Evolutionary conservation across 495 filamentous ascomycete species (phyloP), one percentile per base, ranked within the genome.

Genomic region (Neurospora sp.): DNA sequence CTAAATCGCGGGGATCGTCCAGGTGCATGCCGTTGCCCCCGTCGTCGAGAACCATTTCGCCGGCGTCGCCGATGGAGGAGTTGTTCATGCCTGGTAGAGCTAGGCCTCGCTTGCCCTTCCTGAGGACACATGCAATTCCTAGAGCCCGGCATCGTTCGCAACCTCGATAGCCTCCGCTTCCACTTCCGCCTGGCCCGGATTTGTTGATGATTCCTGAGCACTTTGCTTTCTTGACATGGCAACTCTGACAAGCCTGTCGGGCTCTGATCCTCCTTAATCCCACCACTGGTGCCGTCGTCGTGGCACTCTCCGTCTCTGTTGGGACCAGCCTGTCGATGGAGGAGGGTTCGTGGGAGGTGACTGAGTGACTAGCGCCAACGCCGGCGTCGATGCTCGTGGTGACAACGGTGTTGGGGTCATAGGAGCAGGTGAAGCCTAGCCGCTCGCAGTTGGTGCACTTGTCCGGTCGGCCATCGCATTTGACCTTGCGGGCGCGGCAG

Each of bases 401-500:
- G 41, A 77, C 71, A 71, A 73, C 74, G 44, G 72, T 73, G 68
- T 69, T 74, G 69, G 84, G 83, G 71, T 85, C 82, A 72, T 85
- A 86, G n/a, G 83, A 83, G 70, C 84, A 86, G 44, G 78, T 77
- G 71, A 86, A 85, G 42, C 83, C 83, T 12, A 86, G 80, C 11
- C 84, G 84, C 70, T 85, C 82, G 75, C 84, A 86, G 77, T 85
- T 85, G 74, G 81, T 79, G 73, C 84, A 86, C 70, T 81, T 75
- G 20, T 78, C 79, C 16, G 80, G 83, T 0, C 81, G 80, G 12
- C 84, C 84, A 69, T 86, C 84, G 75, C 84, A 86, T 35, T 84
- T 83, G 18, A 86, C 84, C 76, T 86, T 86, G 73, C 84, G 83
- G 38, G 81, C 80, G 14, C 84, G 82, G 72, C 84, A 86, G 10